Percentiles rank a stretch among this genome's conserved stretches.
Conservation (phyloP, 805 yeast genomes). For the Saturnispora besseyi region DNA sequence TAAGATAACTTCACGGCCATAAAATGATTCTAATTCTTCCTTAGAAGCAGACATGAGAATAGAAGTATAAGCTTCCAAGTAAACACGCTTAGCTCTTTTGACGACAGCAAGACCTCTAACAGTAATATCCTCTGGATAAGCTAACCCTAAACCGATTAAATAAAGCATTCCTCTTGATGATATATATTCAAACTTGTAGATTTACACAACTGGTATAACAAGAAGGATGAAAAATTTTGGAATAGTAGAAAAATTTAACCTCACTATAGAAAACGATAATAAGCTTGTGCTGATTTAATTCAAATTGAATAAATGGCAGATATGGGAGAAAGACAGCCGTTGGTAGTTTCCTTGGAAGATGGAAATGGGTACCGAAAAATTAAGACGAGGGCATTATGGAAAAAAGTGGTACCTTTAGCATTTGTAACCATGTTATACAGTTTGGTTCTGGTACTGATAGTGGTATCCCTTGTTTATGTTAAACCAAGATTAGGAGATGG, state of each 20-base stretch:
- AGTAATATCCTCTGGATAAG: conserved; percentile 83
- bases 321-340: neutral
- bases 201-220: neutral
- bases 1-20: conserved; percentile 73
- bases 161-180: conserved; percentile 58
- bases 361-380: neutral
- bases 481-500: conserved; percentile 25
- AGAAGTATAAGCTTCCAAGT: conserved; percentile 90
- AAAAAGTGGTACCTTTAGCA: neutral
- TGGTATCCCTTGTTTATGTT: conserved; percentile 8
- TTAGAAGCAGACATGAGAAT: conserved; percentile 88
- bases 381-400: neutral
- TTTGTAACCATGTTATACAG: neutral
- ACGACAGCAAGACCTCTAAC: conserved; percentile 89
- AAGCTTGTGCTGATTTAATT: neutral
- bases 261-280: neutral
- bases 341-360: neutral
- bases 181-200: neutral
- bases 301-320: neutral
- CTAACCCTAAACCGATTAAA: conserved; percentile 84
- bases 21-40: conserved; percentile 66
- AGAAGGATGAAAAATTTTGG: neutral
- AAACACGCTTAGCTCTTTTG: conserved; percentile 78
- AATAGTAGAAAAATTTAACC: neutral
- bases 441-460: neutral